Evolutionary conservation across 441 rosid species (phyloP), one percentile per base, ranked within the genome.

Genomic region (Euphorbia neoarborescens): DNA sequence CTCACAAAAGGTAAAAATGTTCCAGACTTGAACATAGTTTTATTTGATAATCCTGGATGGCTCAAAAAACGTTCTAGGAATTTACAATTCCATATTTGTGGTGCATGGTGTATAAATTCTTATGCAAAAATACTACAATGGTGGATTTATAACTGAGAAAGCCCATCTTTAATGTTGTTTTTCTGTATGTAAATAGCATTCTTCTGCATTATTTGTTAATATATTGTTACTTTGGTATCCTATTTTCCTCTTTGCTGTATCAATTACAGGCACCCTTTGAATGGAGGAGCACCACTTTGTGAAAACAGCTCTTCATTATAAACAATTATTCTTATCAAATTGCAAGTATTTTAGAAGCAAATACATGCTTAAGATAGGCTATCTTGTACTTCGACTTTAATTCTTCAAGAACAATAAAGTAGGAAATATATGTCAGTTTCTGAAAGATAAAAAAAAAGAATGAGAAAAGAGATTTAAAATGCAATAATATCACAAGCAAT

Each of bases 1-100:
- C 28, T 27, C 20, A 73, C 32, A 54, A 35, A 71, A 73, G 78
- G 85, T 80, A 44, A 30, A 67, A 35, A 22, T 69, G 35, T 24
- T 25, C 13, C 12, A 56, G 25, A 56, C 28, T 56, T 56, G 28
- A 56, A 25, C 57, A 56, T 24, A 56, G 28, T 56, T 9, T 56
- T 56, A 56, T 24, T 54, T 34, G 3, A 56, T 15, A 24, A 1
- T 59, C 30, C 37, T 27, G 7, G 32, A 28, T 28, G 30, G 11
- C 14, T 27, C 37, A 59, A 59, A 30, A 59, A 30, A 13, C 14
- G 30, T 25, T 25, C 61, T 56, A 25, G 12, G 12, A 56, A 24
- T 24, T 24, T 56, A 24, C 61, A 22, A 56, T 25, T 56, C 13
- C 14, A 24, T 56, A 27, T 7, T 56, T 56, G 17, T 56, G 58